Conservation (phyloP, 495 filamentous ascomycete species). For the Arthonia radiata region DNA sequence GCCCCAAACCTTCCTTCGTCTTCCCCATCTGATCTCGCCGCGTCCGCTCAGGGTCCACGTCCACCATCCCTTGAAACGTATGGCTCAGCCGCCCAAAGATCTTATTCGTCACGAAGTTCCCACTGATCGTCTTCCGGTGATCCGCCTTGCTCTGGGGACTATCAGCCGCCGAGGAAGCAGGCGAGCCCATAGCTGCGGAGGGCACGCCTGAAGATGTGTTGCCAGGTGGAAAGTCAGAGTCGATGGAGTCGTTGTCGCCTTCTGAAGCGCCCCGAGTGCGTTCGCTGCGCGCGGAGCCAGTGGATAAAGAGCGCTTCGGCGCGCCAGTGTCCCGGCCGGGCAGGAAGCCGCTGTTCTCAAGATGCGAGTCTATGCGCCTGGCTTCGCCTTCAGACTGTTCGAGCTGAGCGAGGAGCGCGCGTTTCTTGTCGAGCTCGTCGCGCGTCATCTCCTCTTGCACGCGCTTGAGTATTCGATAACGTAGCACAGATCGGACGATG, state of each 20-base stretch:
- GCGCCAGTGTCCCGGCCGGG: conserved; percentile 12
- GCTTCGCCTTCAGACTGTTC: conserved; percentile 81
- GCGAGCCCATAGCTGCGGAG: conserved; percentile 9
- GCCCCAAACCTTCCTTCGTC: conserved; percentile 49
- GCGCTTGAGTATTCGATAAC: conserved; percentile 73
- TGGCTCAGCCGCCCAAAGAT: conserved; percentile 90
- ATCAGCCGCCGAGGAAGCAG: conserved; percentile 17
- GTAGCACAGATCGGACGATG: conserved; percentile 65
- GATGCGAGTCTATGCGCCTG: conserved; percentile 73
- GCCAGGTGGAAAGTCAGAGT: conserved; percentile 71
- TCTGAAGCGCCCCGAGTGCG: conserved; percentile 23
- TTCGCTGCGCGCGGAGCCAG: conserved; percentile 20
- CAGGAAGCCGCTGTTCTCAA: conserved; percentile 38
- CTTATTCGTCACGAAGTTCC: conserved; percentile 67
- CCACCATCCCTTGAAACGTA: conserved; percentile 84
- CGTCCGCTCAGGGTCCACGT: conserved; percentile 83
- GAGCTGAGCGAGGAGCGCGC: conserved; percentile 47
- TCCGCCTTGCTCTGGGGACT: conserved; percentile 19
- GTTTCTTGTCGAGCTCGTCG: conserved; percentile 71
- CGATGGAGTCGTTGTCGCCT: conserved; percentile 59
- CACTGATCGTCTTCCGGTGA: conserved; percentile 49
- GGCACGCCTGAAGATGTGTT: conserved; percentile 3
- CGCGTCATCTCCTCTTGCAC: conserved; percentile 94
- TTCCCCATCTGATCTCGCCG: conserved; percentile 84
- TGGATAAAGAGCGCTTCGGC: conserved; percentile 40